These are phyloP conservation scores for Arthonia radiata DNA, from an alignment of 495 filamentous ascomycete genomes.

Conservation along the genomic window DNA sequence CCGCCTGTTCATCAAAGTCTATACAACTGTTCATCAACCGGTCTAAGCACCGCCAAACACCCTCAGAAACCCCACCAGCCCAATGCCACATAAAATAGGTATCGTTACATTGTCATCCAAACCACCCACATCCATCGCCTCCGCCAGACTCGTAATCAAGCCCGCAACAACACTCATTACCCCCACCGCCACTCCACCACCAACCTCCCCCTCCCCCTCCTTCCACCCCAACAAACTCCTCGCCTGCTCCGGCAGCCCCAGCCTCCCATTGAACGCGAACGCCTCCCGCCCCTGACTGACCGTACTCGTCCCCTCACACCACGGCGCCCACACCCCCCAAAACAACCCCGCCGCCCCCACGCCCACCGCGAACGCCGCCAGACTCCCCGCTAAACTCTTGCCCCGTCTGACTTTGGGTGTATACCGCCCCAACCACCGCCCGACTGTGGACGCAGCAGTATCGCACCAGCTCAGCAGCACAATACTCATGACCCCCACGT, in stretches of 20 bases:
- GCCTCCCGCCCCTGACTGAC: conserved; percentile 33
- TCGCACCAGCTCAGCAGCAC: conserved; percentile 93
- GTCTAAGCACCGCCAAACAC: no score
- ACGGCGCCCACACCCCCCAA: conserved; percentile 64
- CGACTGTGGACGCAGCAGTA: conserved; percentile 83
- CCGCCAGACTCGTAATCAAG: conserved; percentile 61
- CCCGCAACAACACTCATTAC: conserved; percentile 74
- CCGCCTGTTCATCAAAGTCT: no score
- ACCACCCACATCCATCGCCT: conserved; percentile 72
- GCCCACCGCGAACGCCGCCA: conserved; percentile 62
- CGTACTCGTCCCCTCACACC: conserved; percentile 1
- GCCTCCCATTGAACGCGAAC: conserved; percentile 60
- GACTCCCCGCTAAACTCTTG: conserved; percentile 74
- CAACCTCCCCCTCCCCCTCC: conserved; percentile 22
- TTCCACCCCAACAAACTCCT: conserved; percentile 16
- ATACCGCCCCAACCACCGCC: conserved; percentile 63
- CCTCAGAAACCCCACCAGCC: conserved; percentile 85
- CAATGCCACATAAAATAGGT: conserved; percentile 68
- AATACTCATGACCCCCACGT: conserved; percentile 72
- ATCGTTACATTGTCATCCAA: conserved; percentile 97
- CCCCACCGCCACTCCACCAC: conserved; percentile 50
- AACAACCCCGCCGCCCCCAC: conserved; percentile 58
- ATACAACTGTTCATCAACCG: no score
- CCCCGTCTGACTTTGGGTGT: conserved; percentile 63
- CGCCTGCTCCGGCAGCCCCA: conserved; percentile 34